Base-by-base conservation (phyloP, 1,139 yeast species). In the Saccharomycopsis crataegensis region DNA sequence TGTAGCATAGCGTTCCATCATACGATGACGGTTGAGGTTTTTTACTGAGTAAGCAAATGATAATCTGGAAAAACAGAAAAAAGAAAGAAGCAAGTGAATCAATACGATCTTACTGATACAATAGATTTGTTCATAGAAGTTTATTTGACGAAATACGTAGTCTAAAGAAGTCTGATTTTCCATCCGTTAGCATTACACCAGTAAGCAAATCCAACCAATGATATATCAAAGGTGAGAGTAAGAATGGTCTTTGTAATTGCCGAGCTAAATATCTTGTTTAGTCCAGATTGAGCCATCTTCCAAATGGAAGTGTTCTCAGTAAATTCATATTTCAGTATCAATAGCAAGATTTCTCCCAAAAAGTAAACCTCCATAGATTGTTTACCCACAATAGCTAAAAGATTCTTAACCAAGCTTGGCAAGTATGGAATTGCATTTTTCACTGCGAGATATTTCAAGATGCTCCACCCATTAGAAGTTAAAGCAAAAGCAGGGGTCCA, bases 401-500 rank as follows among this genome's bases (percentile, higher is more conserved):
- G 57, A 28, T 57, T 50, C 7, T 48, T 37, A 1, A 64, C 57
- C 5, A 52, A 34, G 1, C 32, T 36, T 6, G 71, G 71, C 31
- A 66, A 49, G 46, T 60, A 61, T 1, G 69, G 68, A 31, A 62
- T 31, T 1, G 50, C 22, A 8, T 48, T 46, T 32, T 56, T 55
- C 6, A 60, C 46, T n/a, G 48, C 53, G 12, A 64, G 59, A 50
- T 62, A 68, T 56, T 67, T 68, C 50, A 67, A 55, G 32, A 69
- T 60, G 11, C 65, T 60, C 53, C 61, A 59, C 1, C 73, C 73
- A 34, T 64, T 62, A 7, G 71, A 59, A 31, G 62, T 57, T 32
- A 69, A 58, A 3, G 67, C 64, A 54, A 64, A 70, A 17, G 69
- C 58, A 11, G 71, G 70, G 2, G 71, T 65, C 73, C 73, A 70